A percentile compares a stretch with the other conserved stretches of the same genome.
phyloP scores from a whole-genome alignment of 2,329 filamentous ascomycete species.

The Fusarium continuum region DNA sequence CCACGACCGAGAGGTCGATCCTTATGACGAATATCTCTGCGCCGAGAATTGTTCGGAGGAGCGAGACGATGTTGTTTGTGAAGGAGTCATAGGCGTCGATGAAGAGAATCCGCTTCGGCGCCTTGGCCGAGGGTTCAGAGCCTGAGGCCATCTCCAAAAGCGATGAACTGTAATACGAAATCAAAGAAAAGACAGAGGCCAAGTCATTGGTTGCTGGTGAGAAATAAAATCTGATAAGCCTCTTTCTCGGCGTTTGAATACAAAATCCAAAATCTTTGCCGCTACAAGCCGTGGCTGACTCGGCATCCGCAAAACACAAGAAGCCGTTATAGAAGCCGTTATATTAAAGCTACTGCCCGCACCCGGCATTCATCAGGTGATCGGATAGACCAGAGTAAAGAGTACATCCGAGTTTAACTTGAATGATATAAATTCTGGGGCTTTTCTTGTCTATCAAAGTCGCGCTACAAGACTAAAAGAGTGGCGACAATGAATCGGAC shows the following conservation, averaged over 20 bases:
- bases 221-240: conserved; percentile 10
- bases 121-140: conserved; percentile 20
- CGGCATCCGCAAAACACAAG: conserved; percentile 5
- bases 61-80: conserved; percentile 90
- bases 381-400: conserved; percentile 2
- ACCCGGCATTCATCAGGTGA: conserved; percentile 22
- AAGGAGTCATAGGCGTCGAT: conserved; percentile 98
- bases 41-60: conserved; percentile 75
- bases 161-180: background rate
- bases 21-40: conserved; percentile 66
- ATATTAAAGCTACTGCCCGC: background rate
- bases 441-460: background rate
- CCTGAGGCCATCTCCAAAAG: conserved; percentile 34
- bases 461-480: conserved; percentile 24
- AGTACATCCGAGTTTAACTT: background rate
- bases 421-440: background rate
- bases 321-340: conserved; percentile 15
- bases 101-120: conserved; percentile 73
- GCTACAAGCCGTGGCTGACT: conserved; percentile 43
- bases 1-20: conserved; percentile 62
- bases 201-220: background rate
- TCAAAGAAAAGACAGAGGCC: background rate
- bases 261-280: conserved; percentile 38
- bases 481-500: conserved; percentile 16
- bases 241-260: conserved; percentile 11